A percentile compares a stretch with the other conserved stretches of the same genome.
Evolutionary conservation across 257 asterid genomes (phyloP).

Genomic region (Solanum paucissectum): DNA sequence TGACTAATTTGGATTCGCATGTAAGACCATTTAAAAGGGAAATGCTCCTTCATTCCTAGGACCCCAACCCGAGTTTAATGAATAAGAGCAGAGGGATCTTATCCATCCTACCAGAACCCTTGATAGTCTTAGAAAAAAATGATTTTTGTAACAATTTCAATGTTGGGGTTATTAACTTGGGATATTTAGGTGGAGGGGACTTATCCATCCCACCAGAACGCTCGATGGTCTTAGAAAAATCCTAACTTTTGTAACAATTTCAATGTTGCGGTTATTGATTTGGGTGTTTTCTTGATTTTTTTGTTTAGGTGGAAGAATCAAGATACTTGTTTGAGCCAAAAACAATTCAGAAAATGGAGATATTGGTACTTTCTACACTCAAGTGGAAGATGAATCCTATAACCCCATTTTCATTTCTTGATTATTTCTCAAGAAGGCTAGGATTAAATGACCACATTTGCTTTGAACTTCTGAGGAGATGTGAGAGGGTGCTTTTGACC

Average conservation of each 20-base stretch:
- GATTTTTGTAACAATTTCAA: neutral
- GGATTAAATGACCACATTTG: slow-evolving; percentile 11
- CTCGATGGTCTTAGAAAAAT: neutral
- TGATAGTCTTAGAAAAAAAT: neutral
- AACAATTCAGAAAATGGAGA: slow-evolving; percentile 62
- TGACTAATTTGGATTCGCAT: neutral
- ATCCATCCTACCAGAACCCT: neutral
- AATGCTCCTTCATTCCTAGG: neutral
- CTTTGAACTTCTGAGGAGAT: slow-evolving; percentile 31
- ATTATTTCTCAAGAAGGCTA: slow-evolving; percentile 24
- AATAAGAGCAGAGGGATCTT: neutral
- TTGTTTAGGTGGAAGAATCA: slow-evolving; percentile 36
- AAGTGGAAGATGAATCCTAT: slow-evolving; percentile 67
- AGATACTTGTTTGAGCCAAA: slow-evolving; percentile 46
- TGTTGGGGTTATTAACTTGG: neutral
- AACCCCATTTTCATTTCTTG: slow-evolving; percentile 48
- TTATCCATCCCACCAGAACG: neutral
- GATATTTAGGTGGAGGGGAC: neutral
- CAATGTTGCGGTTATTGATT: neutral
- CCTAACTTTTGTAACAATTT: neutral
- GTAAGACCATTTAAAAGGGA: neutral
- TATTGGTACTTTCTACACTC: slow-evolving; percentile 41
- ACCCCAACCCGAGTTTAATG: neutral
- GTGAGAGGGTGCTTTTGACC: slow-evolving; percentile 37
- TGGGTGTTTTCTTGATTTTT: neutral